phyloP scores from a whole-genome alignment of 371 early-diverging fungal genomes.

The Mortierella sp. region DNA sequence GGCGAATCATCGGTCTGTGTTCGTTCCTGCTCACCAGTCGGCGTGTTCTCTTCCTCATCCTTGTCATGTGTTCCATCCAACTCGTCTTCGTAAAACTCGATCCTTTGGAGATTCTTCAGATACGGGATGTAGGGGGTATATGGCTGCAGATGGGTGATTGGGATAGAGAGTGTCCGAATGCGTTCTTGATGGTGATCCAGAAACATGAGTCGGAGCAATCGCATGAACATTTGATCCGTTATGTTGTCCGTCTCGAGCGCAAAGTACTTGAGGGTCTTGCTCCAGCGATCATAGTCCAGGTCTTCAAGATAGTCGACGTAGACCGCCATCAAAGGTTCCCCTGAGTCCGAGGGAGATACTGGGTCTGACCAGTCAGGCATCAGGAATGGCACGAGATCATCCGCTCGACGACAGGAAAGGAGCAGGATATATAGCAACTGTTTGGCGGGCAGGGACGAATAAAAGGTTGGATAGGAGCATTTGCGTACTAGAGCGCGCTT shows the following conservation, averaged over 20 bases:
- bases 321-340: constrained; percentile 6
- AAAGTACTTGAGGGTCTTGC: constrained; percentile 8
- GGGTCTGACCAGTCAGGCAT: constrained; percentile 38
- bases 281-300: constrained; percentile 33
- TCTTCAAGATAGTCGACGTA: constrained; percentile 35
- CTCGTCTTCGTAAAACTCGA: constrained; percentile 32
- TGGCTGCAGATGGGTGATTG: constrained; percentile 38
- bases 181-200: constrained; percentile 34
- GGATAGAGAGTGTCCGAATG: constrained; percentile 21
- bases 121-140: constrained; percentile 10
- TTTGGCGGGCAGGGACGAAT: constrained; percentile 8
- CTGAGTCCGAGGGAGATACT: constrained; percentile 11
- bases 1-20: background rate
- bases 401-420: constrained; percentile 31
- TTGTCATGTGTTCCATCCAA: constrained; percentile 18
- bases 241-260: constrained; percentile 14
- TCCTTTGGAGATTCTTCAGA: constrained; percentile 17
- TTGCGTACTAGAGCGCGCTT: background rate
- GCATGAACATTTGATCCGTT: constrained; percentile 13
- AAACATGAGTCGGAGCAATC: constrained; percentile 31
- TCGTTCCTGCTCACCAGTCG: background rate
- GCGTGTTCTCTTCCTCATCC: background rate
- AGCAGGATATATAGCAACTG: constrained; percentile 27
- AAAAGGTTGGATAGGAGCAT: constrained; percentile 1
- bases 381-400: constrained; percentile 38